Conservation (phyloP, 371 early-diverging fungal genomes). For the Coemansia linderi region DNA sequence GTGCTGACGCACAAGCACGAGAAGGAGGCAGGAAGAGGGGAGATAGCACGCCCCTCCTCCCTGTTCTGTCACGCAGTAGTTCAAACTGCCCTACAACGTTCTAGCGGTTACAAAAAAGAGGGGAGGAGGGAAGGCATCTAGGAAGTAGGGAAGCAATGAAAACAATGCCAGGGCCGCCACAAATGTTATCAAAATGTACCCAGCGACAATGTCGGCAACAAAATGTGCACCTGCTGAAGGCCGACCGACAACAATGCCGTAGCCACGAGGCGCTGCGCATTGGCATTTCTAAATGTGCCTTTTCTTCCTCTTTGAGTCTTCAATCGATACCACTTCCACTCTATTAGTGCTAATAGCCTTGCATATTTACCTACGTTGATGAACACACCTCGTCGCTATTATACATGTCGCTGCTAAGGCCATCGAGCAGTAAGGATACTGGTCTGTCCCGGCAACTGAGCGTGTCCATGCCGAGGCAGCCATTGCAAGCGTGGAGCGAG, state of each 20-base stretch:
- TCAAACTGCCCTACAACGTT: not conserved
- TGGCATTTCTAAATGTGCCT: not conserved
- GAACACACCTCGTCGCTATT: not conserved
- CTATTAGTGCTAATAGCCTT: not conserved
- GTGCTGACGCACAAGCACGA: not conserved
- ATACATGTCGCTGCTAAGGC: constrained; percentile 3
- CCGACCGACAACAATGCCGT: not conserved
- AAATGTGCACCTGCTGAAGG: not conserved
- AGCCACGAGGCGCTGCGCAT: constrained; percentile 4
- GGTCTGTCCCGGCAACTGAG: not conserved
- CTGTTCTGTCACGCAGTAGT: constrained; percentile 4
- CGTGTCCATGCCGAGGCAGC: not conserved
- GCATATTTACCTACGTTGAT: not conserved
- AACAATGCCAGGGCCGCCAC: constrained; percentile 4
- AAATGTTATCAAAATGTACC: not conserved
- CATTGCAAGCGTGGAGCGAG: constrained; percentile 9
- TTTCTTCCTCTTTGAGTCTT: not conserved
- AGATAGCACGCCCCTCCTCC: not conserved
- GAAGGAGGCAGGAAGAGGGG: not conserved
- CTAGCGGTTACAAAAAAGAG: not conserved
- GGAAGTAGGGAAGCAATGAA: not conserved
- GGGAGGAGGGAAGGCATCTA: not conserved
- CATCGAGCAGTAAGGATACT: not conserved
- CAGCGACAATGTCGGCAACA: not conserved
- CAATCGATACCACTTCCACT: not conserved